Base-by-base conservation (phyloP, 2,329 filamentous ascomycete genomes). In the Microascus cirrosus region DNA sequence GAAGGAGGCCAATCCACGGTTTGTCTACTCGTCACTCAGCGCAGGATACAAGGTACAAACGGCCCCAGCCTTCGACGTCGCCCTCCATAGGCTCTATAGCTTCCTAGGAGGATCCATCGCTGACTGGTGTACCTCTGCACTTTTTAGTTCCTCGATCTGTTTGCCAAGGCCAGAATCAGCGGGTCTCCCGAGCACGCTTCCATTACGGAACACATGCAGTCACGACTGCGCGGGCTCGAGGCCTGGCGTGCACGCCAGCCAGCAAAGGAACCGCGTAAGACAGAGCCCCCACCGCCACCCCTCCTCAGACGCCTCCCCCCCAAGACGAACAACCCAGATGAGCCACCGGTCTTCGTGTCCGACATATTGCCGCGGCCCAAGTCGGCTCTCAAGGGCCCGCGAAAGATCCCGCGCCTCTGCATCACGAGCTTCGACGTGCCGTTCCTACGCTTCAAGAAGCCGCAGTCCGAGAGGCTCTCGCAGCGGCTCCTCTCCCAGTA, bases 401-500 rank as follows among this genome's bases (percentile, higher is more conserved):
- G 86, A 24, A 75, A 79, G 53, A 74, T 89, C 2, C 88, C 88
- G 1, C 71, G 72, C 1, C 66, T 90, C 1, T 67, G 66, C 42
- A 72, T 79, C 35, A 77, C 79, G 3, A 76, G 83, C 2, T 74
- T 76, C 48, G 77, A 76, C 28, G 69, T 84, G 25, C 81, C 86
- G 0, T 86, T 91, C 64, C 68, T 93, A 32, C 82, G 88, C 39
- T 70, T 86, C 52, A 77, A 73, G 61, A 88, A 87, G 67, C 84
- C 84, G 4, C 85, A 91, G 67, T 79, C 85, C 2, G 66, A 67
- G 0, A 69, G 70, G n/a, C 69, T 92, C 22, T 79, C 76, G n/a
- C 71, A 78, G 10, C 75, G 85, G 18, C 64, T 92, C 2, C 72
- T 75, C 11, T 72, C 80, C 55, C 82, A 81, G 63, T 68, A 78